These are phyloP conservation scores for Sorghum bicolor DNA, from an alignment of 176 grass and related monocot genomes.

Conservation along the genomic window DNA sequence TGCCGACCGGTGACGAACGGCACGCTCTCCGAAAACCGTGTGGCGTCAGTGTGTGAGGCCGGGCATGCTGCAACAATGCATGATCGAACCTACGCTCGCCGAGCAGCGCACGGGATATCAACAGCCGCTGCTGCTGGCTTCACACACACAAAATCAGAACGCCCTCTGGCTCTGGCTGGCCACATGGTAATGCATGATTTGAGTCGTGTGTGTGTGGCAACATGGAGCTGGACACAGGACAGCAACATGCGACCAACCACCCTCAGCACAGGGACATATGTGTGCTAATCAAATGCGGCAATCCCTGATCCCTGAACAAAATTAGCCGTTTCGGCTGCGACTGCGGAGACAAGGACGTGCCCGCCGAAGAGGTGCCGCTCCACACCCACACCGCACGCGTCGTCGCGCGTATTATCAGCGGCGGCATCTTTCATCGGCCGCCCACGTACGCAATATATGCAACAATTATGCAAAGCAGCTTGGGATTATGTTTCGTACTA, in stretches of 20 bases:
- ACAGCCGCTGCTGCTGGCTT: too few species aligned
- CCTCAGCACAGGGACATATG: not conserved
- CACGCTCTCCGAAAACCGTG: not conserved
- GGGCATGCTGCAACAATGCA: too few species aligned
- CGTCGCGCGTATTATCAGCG: not conserved
- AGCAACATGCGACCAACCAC: constrained; percentile 15
- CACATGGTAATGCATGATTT: too few species aligned
- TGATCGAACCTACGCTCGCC: too few species aligned
- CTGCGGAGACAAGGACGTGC: not conserved
- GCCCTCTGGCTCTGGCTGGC: too few species aligned
- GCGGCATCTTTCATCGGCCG: not conserved
- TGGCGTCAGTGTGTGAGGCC: not conserved
- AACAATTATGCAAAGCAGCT: not conserved
- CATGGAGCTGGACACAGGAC: not conserved
- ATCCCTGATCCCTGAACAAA: too few species aligned
- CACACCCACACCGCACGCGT: not conserved
- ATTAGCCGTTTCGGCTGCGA: too few species aligned
- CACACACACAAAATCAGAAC: too few species aligned
- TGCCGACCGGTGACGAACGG: not conserved
- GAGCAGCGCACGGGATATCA: too few species aligned
- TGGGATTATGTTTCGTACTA: not conserved
- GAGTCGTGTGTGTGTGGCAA: not conserved
- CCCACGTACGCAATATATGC: not conserved
- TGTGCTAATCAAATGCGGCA: not conserved
- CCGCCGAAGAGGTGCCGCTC: too few species aligned